Conservation (phyloP, 768 basidiomycete species). For the Mycena sanguinolenta region DNA sequence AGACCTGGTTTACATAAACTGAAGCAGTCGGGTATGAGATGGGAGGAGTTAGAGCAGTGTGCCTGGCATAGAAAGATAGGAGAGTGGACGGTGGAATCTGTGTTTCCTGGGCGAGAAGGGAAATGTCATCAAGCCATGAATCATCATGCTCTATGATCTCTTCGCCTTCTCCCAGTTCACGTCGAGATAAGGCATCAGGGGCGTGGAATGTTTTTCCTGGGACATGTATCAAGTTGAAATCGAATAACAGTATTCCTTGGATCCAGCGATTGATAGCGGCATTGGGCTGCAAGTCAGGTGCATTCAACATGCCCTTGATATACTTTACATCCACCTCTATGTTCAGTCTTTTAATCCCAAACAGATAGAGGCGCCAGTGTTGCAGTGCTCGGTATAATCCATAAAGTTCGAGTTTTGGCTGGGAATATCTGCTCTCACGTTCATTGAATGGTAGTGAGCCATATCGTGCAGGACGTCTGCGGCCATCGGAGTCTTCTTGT, state of each 20-base stretch:
- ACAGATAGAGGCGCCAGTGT: slow-evolving; percentile 26
- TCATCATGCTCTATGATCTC: slow-evolving; percentile 43
- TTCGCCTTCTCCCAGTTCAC: slow-evolving; percentile 35
- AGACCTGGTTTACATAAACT: slow-evolving; percentile 3
- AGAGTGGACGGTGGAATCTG: neutral
- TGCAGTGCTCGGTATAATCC: slow-evolving; percentile 46
- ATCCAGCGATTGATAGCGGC: slow-evolving; percentile 59
- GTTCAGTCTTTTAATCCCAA: slow-evolving; percentile 45
- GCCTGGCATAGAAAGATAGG: neutral
- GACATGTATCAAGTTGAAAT: slow-evolving; percentile 54
- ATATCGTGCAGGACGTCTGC: neutral
- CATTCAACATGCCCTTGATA: slow-evolving; percentile 59
- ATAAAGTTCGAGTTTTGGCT: slow-evolving; percentile 56
- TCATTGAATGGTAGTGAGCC: slow-evolving; percentile 43
- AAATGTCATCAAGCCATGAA: slow-evolving; percentile 39
- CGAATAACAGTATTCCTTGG: slow-evolving; percentile 50
- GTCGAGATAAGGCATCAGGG: slow-evolving; percentile 55
- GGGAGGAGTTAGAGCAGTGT: neutral
- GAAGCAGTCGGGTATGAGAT: neutral
- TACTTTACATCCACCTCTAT: slow-evolving; percentile 56
- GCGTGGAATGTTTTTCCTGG: slow-evolving; percentile 49
- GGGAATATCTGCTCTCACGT: slow-evolving; percentile 49
- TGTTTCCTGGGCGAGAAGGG: neutral
- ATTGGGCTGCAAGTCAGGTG: slow-evolving; percentile 52
- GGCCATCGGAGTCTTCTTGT: neutral